These are phyloP conservation scores for Trypethelium eluteriae DNA, from an alignment of 495 filamentous ascomycete species.

Conservation along the genomic window DNA sequence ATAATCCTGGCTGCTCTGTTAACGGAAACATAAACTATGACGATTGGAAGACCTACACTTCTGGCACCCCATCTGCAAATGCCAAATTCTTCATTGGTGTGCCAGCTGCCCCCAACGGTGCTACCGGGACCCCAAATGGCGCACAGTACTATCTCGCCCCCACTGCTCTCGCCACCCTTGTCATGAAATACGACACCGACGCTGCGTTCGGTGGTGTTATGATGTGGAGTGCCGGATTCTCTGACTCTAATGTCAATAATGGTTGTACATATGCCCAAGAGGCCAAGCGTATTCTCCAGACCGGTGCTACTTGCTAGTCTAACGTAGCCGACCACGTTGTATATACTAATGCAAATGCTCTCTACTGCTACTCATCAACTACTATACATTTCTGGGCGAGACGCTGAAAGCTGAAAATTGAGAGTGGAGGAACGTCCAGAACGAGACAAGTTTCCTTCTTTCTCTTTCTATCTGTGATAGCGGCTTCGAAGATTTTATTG, in stretches of 20 bases:
- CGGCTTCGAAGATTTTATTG: too few species aligned
- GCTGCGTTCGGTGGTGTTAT: slow-evolving; percentile 60
- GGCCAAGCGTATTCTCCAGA: slow-evolving; percentile 31
- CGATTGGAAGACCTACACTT: slow-evolving; percentile 32
- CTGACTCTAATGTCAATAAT: slow-evolving; percentile 38
- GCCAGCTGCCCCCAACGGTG: slow-evolving; percentile 33
- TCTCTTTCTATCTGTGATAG: too few species aligned
- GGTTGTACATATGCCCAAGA: slow-evolving; percentile 41
- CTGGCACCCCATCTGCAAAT: slow-evolving; percentile 27
- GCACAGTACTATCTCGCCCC: slow-evolving; percentile 42
- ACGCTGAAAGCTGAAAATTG: too few species aligned
- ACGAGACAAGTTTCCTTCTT: too few species aligned
- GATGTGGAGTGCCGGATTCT: slow-evolving; percentile 49
- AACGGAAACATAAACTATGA: slow-evolving; percentile 38
- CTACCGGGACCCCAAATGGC: slow-evolving; percentile 14
- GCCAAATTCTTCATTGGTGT: slow-evolving; percentile 43
- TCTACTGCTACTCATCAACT: too few species aligned
- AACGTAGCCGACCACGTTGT: not conserved
- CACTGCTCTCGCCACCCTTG: slow-evolving; percentile 42
- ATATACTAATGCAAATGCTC: not conserved
- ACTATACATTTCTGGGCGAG: too few species aligned
- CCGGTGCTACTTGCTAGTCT: not conserved
- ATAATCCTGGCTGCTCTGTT: slow-evolving; percentile 46
- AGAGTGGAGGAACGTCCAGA: too few species aligned
- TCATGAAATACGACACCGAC: slow-evolving; percentile 44